Percentiles rank a stretch among this genome's conserved stretches.
Conservation (phyloP, 768 basidiomycete species). For the Cystobasidium tubakii region DNA sequence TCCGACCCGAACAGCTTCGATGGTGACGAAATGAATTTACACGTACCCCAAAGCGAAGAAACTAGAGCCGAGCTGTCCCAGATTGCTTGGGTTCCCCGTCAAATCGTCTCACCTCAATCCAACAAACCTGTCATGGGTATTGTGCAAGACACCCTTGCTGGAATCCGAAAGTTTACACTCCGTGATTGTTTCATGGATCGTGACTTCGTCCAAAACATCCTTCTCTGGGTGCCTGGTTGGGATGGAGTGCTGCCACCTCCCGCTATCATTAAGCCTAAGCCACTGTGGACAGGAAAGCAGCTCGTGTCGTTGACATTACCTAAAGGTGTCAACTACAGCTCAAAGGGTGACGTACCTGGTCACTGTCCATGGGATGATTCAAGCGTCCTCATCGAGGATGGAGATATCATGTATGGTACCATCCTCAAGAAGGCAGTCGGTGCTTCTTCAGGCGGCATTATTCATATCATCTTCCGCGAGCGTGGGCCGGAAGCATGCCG, state of each 20-base stretch:
- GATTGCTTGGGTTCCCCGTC: constrained; percentile 93
- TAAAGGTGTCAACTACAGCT: constrained; percentile 72
- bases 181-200: constrained; percentile 94
- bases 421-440: constrained; percentile 99
- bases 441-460: constrained; percentile 76
- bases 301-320: constrained; percentile 86
- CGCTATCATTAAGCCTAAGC: constrained; percentile 91
- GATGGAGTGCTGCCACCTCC: constrained; percentile 87
- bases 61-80: constrained; percentile 96
- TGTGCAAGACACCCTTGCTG: constrained; percentile 96
- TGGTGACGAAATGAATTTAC: constrained; percentile 99
- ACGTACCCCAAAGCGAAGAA: constrained; percentile 96
- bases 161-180: constrained; percentile 92
- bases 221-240: constrained; percentile 97
- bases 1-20: constrained; percentile 59
- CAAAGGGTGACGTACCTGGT: constrained; percentile 56
- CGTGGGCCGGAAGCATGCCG: constrained; percentile 88
- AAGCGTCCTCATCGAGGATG: constrained; percentile 92
- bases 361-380: constrained; percentile 80
- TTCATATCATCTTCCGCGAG: constrained; percentile 95
- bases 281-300: constrained; percentile 97
- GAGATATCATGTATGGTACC: constrained; percentile 87
- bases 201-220: constrained; percentile 91
- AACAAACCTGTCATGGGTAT: constrained; percentile 98
- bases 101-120: constrained; percentile 99